These are phyloP conservation scores for Podospora didyma DNA, from an alignment of 495 filamentous ascomycete genomes.

Conservation along the genomic window DNA sequence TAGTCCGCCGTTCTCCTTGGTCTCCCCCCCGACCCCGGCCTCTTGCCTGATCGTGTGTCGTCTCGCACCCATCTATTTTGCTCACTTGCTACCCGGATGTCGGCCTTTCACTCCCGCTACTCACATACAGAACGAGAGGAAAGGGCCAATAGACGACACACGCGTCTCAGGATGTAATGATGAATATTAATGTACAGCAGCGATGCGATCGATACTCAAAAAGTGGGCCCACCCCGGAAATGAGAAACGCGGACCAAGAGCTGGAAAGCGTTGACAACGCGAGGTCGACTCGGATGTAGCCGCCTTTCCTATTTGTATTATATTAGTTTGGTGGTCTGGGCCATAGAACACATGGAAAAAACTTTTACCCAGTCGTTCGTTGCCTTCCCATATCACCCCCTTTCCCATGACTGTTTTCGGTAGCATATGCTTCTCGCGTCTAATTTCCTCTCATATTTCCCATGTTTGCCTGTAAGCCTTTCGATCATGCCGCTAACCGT, in stretches of 20 bases:
- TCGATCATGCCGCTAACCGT: too few species aligned
- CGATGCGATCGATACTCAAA: not conserved
- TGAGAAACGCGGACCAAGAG: conserved; percentile 24
- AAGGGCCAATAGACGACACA: too few species aligned
- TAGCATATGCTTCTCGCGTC: too few species aligned
- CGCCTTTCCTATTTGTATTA: not conserved
- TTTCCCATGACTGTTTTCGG: too few species aligned
- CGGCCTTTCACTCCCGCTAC: not conserved
- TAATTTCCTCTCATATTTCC: too few species aligned
- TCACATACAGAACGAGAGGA: too few species aligned
- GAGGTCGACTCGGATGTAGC: not conserved
- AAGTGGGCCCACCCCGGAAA: not conserved
- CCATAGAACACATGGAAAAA: not conserved
- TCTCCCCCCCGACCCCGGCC: conserved; percentile 1
- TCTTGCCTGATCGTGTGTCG: not conserved
- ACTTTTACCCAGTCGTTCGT: not conserved
- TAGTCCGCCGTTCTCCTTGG: conserved; percentile 11
- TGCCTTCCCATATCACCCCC: too few species aligned
- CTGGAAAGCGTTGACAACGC: conserved; percentile 20
- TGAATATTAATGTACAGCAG: conserved; percentile 7
- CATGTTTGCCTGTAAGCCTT: too few species aligned
- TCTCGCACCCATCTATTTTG: not conserved
- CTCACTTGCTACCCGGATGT: not conserved
- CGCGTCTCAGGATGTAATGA: not conserved
- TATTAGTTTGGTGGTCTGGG: not conserved